A percentile compares a stretch with the other conserved stretches of the same genome.
Conservation (phyloP, 495 filamentous ascomycete species). For the Penicillium samsonianum region DNA sequence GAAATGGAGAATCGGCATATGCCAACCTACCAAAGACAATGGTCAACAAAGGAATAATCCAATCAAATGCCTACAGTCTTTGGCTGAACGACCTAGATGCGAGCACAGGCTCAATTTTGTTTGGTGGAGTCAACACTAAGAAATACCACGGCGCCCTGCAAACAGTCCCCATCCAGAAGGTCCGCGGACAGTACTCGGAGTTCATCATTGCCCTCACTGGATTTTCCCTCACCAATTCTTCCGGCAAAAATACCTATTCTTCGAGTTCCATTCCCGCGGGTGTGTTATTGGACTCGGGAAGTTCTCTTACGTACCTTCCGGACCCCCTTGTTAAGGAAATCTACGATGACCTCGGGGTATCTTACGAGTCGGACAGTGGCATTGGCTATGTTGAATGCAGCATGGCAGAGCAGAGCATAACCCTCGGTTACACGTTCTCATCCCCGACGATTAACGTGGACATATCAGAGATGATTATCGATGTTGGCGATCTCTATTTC, state of each 20-base stretch:
- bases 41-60: constrained; percentile 67
- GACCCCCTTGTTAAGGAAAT: constrained; percentile 63
- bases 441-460: constrained; percentile 67
- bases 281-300: constrained; percentile 89
- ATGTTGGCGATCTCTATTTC: constrained; percentile 58
- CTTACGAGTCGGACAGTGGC: constrained; percentile 53
- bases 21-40: constrained; percentile 77
- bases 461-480: constrained; percentile 76
- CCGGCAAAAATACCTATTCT: constrained; percentile 44
- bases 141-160: constrained; percentile 72
- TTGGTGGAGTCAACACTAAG: constrained; percentile 85
- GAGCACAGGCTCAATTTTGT: constrained; percentile 78
- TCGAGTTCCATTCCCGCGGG: constrained; percentile 57
- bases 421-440: constrained; percentile 70
- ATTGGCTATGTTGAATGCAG: constrained; percentile 74
- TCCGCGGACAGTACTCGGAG: constrained; percentile 61
- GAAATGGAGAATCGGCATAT: constrained; percentile 61
- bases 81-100: constrained; percentile 60
- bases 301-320: constrained; percentile 85
- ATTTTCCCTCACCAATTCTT: constrained; percentile 51
- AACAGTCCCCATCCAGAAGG: constrained; percentile 72
- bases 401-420: constrained; percentile 55
- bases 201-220: constrained; percentile 81
- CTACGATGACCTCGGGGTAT: constrained; percentile 63
- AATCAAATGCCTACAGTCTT: constrained; percentile 77